Evolutionary conservation across 2,329 filamentous ascomycete species (phyloP), one percentile per base, ranked within the genome.

Genomic region (Epicoccum nigrum): DNA sequence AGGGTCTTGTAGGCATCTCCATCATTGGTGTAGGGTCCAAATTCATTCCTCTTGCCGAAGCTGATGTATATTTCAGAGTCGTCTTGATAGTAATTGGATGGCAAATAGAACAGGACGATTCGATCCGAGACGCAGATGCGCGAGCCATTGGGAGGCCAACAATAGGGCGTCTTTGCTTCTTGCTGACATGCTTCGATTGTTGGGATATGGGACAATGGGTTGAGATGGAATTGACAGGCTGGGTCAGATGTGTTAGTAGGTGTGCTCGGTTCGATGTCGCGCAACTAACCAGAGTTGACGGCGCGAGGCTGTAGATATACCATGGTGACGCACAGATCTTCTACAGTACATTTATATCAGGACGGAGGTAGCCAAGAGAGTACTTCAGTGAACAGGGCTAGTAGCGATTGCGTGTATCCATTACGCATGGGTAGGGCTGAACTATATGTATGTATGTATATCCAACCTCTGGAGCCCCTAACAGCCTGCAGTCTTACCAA

Each of bases 81-180:
- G 11, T 51, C 28, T 16, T 43, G 12, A 51, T 59, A 63, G 48
- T 45, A 58, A 0, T n/a, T 11, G 7, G 38, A 16, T 4, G 61
- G 59, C 56, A 55, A 63, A 35, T 39, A 60, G 49, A 60, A 45
- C 37, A 32, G 11, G 0, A 51, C 16, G 17, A 11, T 8, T 7
- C 31, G 21, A 25, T 16, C 4, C 15, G 44, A 41, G 12, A 21
- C 21, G 45, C 60, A 63, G 34, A 64, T 57, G 7, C 58, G 47
- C 4, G 55, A 59, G 27, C 56, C 54, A 19, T 63, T 62, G 1
- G 51, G 58, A 3, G 62, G 60, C 42, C 45, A 64, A 51, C 60
- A 64, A 39, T 53, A 60, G 16, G 55, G 40, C n/a, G 53, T 56
- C 4, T 51, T 45, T 9, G 51, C 51, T 19, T 34, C 48, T 23